Percentiles rank a stretch among this genome's conserved stretches.
Conservation (phyloP, 148 eudicot species). For the Euryodendron excelsum region DNA sequence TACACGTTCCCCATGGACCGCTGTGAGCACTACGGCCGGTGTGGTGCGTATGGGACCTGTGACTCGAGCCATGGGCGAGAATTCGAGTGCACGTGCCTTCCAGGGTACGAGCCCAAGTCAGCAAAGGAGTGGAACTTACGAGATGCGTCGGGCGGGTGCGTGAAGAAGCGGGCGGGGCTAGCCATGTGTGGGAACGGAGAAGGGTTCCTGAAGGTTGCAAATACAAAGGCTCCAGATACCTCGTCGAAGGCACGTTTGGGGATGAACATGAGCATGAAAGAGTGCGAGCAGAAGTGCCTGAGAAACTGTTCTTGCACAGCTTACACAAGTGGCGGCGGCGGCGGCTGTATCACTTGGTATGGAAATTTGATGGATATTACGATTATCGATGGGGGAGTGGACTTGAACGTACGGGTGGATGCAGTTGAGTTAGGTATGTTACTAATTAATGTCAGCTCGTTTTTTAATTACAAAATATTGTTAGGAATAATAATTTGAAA, state of each 20-base stretch:
- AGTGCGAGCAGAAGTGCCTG: neutral
- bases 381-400: too few relatives aligned
- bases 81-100: neutral
- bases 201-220: conserved; percentile 39
- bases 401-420: neutral
- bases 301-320: neutral
- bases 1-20: neutral
- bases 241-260: neutral
- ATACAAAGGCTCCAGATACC: conserved; percentile 48
- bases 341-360: neutral
- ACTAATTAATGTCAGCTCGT: too few relatives aligned
- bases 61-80: neutral
- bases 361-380: neutral
- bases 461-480: too few relatives aligned
- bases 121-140: neutral
- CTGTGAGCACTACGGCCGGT: neutral
- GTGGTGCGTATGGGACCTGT: neutral
- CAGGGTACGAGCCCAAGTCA: neutral
- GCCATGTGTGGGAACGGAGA: conserved; percentile 41
- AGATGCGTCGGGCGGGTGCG: conserved; percentile 45
- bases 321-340: neutral
- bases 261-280: neutral
- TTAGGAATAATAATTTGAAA: too few relatives aligned
- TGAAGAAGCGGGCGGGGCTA: conserved; percentile 22
- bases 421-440: neutral